These are phyloP conservation scores for Leucocoprinus leucothites DNA, from an alignment of 768 basidiomycete genomes.

Conservation along the genomic window DNA sequence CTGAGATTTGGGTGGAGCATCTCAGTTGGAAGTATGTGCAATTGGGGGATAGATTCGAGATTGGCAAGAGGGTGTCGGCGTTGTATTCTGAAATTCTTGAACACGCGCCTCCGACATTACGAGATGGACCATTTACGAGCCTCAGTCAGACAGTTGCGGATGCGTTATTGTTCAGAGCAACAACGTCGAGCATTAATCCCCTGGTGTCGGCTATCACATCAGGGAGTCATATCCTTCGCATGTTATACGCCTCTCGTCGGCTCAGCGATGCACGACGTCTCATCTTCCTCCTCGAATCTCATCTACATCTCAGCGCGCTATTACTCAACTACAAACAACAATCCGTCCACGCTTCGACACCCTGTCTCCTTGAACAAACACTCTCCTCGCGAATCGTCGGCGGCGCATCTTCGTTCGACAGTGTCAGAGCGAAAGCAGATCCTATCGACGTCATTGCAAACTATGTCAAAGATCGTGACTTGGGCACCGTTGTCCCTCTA, in stretches of 20 bases:
- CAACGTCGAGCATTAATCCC: constrained; percentile 78
- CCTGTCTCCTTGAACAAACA: constrained; percentile 73
- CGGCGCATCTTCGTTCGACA: constrained; percentile 42
- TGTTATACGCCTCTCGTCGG: constrained; percentile 60
- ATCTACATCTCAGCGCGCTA: constrained; percentile 57
- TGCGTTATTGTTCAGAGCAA: constrained; percentile 68
- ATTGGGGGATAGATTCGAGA: constrained; percentile 80
- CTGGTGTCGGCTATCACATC: constrained; percentile 68
- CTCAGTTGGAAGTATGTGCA: constrained; percentile 83
- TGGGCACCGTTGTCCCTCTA: constrained; percentile 57
- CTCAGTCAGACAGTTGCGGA: constrained; percentile 68
- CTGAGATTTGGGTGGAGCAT: constrained; percentile 87
- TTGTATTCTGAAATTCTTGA: constrained; percentile 68
- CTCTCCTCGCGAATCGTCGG: constrained; percentile 62
- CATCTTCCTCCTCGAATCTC: constrained; percentile 64
- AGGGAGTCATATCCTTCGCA: constrained; percentile 54
- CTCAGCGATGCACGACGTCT: constrained; percentile 68
- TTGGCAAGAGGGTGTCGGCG: constrained; percentile 62
- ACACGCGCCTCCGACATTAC: constrained; percentile 52
- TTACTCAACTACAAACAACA: constrained; percentile 65
- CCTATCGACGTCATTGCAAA: constrained; percentile 73
- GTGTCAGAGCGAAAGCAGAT: constrained; percentile 49
- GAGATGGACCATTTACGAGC: constrained; percentile 54
- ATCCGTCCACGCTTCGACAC: constrained; percentile 36
- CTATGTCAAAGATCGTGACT: constrained; percentile 63